Evolutionary conservation across 2,329 filamentous ascomycete species (phyloP).

Genomic region (Aspergillus sp.): DNA sequence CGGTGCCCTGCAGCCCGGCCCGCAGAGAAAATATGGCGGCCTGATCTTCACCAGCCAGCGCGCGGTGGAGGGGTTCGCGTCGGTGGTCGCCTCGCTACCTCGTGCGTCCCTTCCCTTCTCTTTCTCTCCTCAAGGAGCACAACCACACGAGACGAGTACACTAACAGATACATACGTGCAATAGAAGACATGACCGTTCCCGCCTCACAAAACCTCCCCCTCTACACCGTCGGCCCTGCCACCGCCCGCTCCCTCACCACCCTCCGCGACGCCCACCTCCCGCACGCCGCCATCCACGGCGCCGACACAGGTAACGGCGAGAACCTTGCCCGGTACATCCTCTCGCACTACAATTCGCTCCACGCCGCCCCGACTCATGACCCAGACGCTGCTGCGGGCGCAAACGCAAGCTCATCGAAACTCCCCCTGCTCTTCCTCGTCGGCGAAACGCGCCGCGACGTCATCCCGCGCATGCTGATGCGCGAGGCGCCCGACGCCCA

Average conservation of each 20-base stretch:
- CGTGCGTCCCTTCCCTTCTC: constrained; percentile 10
- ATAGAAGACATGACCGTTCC: constrained; percentile 7
- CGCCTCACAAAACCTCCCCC: constrained; percentile 26
- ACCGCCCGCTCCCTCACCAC: constrained; percentile 64
- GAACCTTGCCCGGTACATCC: constrained; percentile 72
- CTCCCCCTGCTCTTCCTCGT: constrained; percentile 79
- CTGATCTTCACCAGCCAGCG: constrained; percentile 52
- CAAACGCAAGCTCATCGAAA: background rate
- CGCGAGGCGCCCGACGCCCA: constrained; percentile 50
- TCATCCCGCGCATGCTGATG: constrained; percentile 81
- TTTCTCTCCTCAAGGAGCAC: background rate
- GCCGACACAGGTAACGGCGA: constrained; percentile 84
- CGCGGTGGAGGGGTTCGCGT: constrained; percentile 47
- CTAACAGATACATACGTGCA: background rate
- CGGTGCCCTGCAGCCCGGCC: constrained; percentile 23
- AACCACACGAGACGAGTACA: constrained; percentile 1
- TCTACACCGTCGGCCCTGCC: constrained; percentile 52
- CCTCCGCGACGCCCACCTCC: constrained; percentile 45
- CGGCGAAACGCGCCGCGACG: constrained; percentile 83
- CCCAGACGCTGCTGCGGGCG: too few relatives aligned
- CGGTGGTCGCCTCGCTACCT: constrained; percentile 27
- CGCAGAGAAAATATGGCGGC: constrained; percentile 40
- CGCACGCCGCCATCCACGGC: constrained; percentile 65
- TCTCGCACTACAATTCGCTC: constrained; percentile 67
- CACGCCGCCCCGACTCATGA: constrained; percentile 18